Conservation (phyloP, 257 asterid species). For the Nicotiana benthamiana region DNA sequence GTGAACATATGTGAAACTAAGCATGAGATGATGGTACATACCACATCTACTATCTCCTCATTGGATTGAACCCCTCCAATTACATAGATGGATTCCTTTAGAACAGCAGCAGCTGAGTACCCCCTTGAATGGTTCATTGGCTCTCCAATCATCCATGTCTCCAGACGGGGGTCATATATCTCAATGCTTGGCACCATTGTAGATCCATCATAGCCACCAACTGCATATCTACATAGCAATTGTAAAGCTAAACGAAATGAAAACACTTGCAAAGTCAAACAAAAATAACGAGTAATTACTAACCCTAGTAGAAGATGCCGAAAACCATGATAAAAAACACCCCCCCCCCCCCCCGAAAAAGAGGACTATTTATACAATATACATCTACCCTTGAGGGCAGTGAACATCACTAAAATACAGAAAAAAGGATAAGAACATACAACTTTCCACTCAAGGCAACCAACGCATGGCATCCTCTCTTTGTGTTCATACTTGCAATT, state of each 20-base stretch:
- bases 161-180: constrained; percentile 67
- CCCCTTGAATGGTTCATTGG: constrained; percentile 64
- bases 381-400: neutral
- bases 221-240: constrained; percentile 43
- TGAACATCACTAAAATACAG: neutral
- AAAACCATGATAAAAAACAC: neutral
- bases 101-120: constrained; percentile 45
- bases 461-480: constrained; percentile 65
- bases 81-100: constrained; percentile 46
- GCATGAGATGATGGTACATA: constrained; percentile 14
- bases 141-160: constrained; percentile 48
- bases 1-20: neutral
- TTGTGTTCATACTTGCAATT: constrained; percentile 45
- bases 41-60: constrained; percentile 38
- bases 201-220: constrained; percentile 69
- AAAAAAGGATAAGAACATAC: constrained; percentile 30
- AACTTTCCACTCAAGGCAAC: constrained; percentile 57
- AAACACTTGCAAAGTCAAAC: neutral
- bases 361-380: neutral
- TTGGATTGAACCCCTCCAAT: constrained; percentile 53
- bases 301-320: neutral
- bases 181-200: constrained; percentile 49
- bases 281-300: neutral
- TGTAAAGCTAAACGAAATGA: neutral
- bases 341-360: neutral